phyloP scores from a whole-genome alignment of 192 early-diverging fungal species.

The Backusella psychrophila region DNA sequence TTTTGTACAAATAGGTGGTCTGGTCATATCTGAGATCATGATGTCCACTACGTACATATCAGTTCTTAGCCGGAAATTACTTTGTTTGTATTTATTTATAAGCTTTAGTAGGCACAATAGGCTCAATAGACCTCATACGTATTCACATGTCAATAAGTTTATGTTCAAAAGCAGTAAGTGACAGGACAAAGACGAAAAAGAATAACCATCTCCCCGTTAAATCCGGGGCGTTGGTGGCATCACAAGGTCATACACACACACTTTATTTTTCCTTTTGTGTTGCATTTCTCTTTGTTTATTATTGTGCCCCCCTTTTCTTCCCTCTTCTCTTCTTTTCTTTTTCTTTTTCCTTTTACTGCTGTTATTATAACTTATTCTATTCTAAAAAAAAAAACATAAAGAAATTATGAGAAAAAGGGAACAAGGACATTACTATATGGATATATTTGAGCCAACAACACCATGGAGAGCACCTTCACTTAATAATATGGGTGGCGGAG shows the following conservation, averaged over 20 bases:
- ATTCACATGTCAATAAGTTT: neutral
- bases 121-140: neutral
- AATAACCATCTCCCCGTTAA: neutral
- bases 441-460: neutral
- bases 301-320: neutral
- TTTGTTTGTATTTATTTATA: too few species aligned
- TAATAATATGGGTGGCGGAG: neutral
- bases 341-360: neutral
- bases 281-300: neutral
- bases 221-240: neutral
- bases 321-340: neutral
- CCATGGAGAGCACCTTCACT: neutral
- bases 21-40: neutral
- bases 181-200: neutral
- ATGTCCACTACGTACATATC: neutral
- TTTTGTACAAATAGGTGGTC: neutral
- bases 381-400: neutral
- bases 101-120: neutral
- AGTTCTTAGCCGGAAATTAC: too few species aligned
- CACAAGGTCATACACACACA: neutral
- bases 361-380: neutral
- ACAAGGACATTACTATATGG: neutral
- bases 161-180: neutral
- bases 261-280: neutral
- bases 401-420: conserved; percentile 9